Evolutionary conservation across 495 filamentous ascomycete species (phyloP).

Genomic region (Ramalina intermedia): DNA sequence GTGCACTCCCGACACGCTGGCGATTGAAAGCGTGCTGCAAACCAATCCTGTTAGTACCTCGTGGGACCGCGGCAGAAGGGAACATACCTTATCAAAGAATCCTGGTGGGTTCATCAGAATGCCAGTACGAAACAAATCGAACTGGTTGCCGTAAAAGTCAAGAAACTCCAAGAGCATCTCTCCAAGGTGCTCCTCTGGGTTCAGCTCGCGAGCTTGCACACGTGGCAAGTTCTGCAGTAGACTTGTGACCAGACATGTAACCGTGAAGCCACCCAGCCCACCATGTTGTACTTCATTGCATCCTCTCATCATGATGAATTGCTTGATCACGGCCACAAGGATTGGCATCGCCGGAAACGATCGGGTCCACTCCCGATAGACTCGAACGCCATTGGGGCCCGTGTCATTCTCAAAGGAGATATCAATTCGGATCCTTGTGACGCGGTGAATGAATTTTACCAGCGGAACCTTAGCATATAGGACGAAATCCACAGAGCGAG

Average conservation of each 20-base stretch:
- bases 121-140: slow-evolving; percentile 49
- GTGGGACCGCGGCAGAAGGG: background rate
- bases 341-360: slow-evolving; percentile 71
- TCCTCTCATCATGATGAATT: slow-evolving; percentile 74
- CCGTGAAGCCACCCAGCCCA: slow-evolving; percentile 86
- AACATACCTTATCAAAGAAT: slow-evolving; percentile 57
- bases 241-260: slow-evolving; percentile 84
- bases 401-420: slow-evolving; percentile 86
- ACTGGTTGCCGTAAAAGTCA: slow-evolving; percentile 69
- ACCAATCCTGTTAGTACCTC: background rate
- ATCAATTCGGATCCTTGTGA: slow-evolving; percentile 67
- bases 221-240: slow-evolving; percentile 66
- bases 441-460: slow-evolving; percentile 69
- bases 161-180: slow-evolving; percentile 73
- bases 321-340: slow-evolving; percentile 76
- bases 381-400: slow-evolving; percentile 62
- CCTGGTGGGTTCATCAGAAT: slow-evolving; percentile 62
- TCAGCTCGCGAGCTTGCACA: slow-evolving; percentile 39
- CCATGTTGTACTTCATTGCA: slow-evolving; percentile 83
- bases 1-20: slow-evolving; percentile 10
- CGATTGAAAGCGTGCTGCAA: slow-evolving; percentile 1
- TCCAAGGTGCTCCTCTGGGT: slow-evolving; percentile 52
- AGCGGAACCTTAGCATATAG: slow-evolving; percentile 71
- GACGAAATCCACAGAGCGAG: slow-evolving; percentile 47
- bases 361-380: slow-evolving; percentile 62